Percentiles rank a stretch among this genome's conserved stretches.
phyloP scores from a whole-genome alignment of 2,329 filamentous ascomycete species.

The Nemania bipapillata region DNA sequence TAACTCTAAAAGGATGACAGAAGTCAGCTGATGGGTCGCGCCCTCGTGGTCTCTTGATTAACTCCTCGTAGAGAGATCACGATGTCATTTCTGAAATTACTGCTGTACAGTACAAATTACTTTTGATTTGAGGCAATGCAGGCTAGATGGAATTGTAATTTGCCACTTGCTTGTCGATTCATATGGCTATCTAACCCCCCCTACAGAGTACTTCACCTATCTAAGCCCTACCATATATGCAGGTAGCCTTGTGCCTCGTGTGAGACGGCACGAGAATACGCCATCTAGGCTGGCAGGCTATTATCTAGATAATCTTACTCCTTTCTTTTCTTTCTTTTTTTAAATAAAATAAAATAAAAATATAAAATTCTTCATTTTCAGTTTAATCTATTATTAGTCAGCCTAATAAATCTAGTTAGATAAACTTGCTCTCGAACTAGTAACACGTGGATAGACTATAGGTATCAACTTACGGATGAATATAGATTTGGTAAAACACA shows the following conservation, averaged over 20 bases:
- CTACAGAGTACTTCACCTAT: not conserved
- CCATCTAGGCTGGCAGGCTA: not conserved
- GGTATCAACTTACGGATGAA: constrained; percentile 38
- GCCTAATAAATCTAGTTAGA: not conserved
- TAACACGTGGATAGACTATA: not conserved
- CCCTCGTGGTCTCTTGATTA: constrained; percentile 20
- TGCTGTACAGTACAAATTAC: not conserved
- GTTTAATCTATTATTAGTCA: not conserved
- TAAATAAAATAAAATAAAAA: too few species aligned
- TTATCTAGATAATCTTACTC: too few species aligned
- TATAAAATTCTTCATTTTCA: too few species aligned
- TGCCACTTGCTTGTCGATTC: constrained; percentile 6
- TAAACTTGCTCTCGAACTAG: not conserved
- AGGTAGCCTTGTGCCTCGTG: not conserved
- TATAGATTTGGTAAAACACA: constrained; percentile 51
- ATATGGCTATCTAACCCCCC: not conserved
- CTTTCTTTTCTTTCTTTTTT: too few species aligned
- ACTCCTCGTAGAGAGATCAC: constrained; percentile 18
- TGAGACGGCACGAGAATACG: not conserved
- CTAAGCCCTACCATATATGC: not conserved
- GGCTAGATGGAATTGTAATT: not conserved
- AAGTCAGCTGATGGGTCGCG: constrained; percentile 36
- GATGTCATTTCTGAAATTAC: constrained; percentile 18
- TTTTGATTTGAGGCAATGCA: not conserved
- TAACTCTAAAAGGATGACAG: constrained; percentile 21